Evolutionary conservation across 768 basidiomycete genomes (phyloP), one percentile per base, ranked within the genome.

Genomic region (Boletus tylopilopsis): DNA sequence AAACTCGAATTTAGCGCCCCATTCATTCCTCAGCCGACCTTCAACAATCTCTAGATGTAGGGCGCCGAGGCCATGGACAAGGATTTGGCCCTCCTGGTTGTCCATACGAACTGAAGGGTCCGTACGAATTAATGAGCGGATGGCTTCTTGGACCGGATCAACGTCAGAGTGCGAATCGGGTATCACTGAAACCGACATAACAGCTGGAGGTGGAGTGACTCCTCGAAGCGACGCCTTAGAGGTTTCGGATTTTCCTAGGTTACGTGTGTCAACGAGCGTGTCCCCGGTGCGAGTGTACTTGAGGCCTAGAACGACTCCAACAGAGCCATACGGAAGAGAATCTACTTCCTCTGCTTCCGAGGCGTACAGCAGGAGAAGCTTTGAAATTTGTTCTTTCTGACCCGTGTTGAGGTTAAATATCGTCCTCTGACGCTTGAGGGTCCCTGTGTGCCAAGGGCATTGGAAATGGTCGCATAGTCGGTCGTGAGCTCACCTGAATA

Each of bases 21-120:
- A 94, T 67, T 93, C 91, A 48, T 89, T 82, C 45, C 73, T 76
- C 23, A 94, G 71, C 36, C 92, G 78, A n/a, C 82, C 80, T 67
- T 90, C 88, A 10, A 92, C 76, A 47, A 94, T 92, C 66, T 94
- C 91, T n/a, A 94, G 77, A 62, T 94, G 91, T 12, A 94, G 76
- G 25, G 87, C 81, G 13, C 91, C 91, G 35, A 94, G 79, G 2
- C 90, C 90, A 56, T 93, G 88, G 1, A 90, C 76, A 25, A 94
- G 76, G 29, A 90, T 72, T 59, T 94, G 91, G 1, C 90, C 91
- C 55, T 94, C 91, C 47, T 88, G 84, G 3, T 73, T 71, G 46
- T 92, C 91, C 25, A 84, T 73, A 18, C 92, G 84, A 24, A 92
- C 80, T 1, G 90, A 92, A n/a, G 91, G 91, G 61, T 94, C 91